Evolutionary conservation across 352 stramenopile genomes (phyloP).

Genomic region (Globisporangium radiosum): DNA sequence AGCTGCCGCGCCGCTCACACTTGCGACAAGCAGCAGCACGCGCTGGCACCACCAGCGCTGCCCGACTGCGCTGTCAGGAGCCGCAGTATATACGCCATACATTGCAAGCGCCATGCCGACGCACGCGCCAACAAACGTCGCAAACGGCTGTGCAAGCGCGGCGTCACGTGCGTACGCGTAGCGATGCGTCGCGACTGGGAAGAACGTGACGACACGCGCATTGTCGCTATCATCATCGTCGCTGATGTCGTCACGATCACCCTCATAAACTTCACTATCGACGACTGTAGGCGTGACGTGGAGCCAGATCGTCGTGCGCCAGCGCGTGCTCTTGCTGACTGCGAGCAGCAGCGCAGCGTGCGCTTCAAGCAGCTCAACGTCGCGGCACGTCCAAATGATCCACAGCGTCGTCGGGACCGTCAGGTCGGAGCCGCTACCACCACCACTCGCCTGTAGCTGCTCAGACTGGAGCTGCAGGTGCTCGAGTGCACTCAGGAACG

Average conservation of each 20-base stretch:
- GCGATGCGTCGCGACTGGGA: constrained; percentile 19
- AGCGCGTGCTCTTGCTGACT: constrained; percentile 31
- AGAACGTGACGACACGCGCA: constrained; percentile 32
- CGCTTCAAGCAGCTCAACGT: constrained; percentile 35
- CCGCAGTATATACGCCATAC: constrained; percentile 19
- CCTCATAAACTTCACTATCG: constrained; percentile 8
- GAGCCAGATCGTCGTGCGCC: constrained; percentile 45
- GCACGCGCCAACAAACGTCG: constrained; percentile 27
- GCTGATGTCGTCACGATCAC: constrained; percentile 21
- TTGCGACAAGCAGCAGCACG: constrained; percentile 22
- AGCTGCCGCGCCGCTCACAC: constrained; percentile 19
- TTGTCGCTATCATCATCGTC: constrained; percentile 31
- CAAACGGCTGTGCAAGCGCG: constrained; percentile 20
- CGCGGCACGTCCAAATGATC: constrained; percentile 48
- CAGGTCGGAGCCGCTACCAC: no score
- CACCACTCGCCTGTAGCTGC: background rate
- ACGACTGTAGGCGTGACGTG: constrained; percentile 26
- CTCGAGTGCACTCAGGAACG: constrained; percentile 60
- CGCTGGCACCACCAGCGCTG: constrained; percentile 34
- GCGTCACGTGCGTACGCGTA: constrained; percentile 27
- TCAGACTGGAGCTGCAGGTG: constrained; percentile 37
- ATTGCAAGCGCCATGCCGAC: constrained; percentile 26
- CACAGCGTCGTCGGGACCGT: constrained; percentile 34
- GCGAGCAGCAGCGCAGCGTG: constrained; percentile 36
- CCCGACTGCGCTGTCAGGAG: constrained; percentile 7